A percentile compares a stretch with the other conserved stretches of the same genome.
These are phyloP conservation scores for Chrysopogon serrulatus DNA, from an alignment of 176 grass and related monocot genomes.

Conservation along the genomic window DNA sequence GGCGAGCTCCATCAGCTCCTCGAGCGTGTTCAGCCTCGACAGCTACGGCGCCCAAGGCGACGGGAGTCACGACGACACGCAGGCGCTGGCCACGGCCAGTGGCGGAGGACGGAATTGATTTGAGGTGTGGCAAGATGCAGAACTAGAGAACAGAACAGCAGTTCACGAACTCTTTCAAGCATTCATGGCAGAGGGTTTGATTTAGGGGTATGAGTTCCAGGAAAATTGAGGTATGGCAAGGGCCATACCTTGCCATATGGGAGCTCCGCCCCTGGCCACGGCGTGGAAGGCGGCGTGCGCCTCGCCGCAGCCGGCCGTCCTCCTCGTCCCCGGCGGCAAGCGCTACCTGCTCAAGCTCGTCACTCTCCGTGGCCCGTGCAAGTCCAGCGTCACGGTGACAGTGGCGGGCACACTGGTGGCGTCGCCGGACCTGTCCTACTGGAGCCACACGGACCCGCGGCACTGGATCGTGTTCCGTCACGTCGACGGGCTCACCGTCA, in stretches of 20 bases:
- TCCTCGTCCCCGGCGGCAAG: conserved; percentile 54
- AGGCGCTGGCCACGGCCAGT: too few relatives aligned
- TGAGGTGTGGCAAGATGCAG: too few relatives aligned
- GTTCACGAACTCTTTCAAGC: too few relatives aligned
- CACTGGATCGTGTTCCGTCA: conserved; percentile 54
- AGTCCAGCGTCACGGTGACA: conserved; percentile 31
- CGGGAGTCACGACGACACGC: too few relatives aligned
- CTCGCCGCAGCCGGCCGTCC: conserved; percentile 37
- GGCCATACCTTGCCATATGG: too few relatives aligned
- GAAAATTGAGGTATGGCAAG: too few relatives aligned
- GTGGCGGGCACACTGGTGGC: conserved; percentile 33
- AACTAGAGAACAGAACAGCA: neutral
- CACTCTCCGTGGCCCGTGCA: conserved; percentile 64
- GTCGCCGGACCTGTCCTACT: conserved; percentile 8
- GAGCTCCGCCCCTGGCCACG: conserved; percentile 17
- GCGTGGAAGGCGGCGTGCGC: conserved; percentile 59
- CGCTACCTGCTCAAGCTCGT: conserved; percentile 52
- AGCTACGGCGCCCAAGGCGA: too few relatives aligned
- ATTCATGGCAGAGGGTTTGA: too few relatives aligned
- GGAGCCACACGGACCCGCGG: conserved; percentile 27
- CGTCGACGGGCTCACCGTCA: conserved; percentile 36
- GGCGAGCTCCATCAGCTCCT: too few relatives aligned
- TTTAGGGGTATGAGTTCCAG: too few relatives aligned
- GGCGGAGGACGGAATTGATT: too few relatives aligned
- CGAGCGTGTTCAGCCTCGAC: too few relatives aligned